Evolutionary conservation across 2,329 filamentous ascomycete species (phyloP), one percentile per base, ranked within the genome.

Genomic region (Phaeomoniella chlamydospora): DNA sequence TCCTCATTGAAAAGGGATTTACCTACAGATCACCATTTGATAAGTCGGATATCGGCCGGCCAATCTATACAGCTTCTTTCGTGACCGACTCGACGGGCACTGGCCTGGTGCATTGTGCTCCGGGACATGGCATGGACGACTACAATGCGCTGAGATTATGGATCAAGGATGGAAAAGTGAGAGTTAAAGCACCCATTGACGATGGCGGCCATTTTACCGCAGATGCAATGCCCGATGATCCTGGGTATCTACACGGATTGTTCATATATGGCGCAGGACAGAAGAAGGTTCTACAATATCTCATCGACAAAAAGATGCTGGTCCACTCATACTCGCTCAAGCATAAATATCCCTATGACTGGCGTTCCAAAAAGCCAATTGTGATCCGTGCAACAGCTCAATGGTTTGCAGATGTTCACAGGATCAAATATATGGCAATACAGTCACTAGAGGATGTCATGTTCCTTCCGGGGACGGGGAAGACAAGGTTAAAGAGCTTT

Each of bases 301-400:
- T 94, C 2, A 61, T 66, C 16, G 62, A 68, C 0, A 63, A 75
- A 41, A 52, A 51, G 14, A 53, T 64, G n/a, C 70, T 96, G 3
- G 61, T 94, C 29, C 68, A 70, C 29, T 71, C 70, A 3, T 80
- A 92, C 46, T 67, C 67, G 38, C 80, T 88, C 52, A 69, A 68
- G 36, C 90, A 98, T 65, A 96, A 94, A 56, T 96, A 96, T 53
- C 90, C 90, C 0, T 94, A 96, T 47, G 90, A 98, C 58, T 98
- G 90, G 90, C 73, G 90, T 37, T 93, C 88, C 0, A 98, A 96
- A 58, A 70, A 81, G 45, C 90, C 90, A 1, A 78, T 98, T 34
- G 85, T 98, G 40, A 74, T 92, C 19, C 68, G 90, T 44, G 88
- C 90, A 3, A 98, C 92, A 0, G 84, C 87, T 26, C 90, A 98